Evolutionary conservation across 441 rosid species (phyloP).

Genomic region (Manihot esculenta): DNA sequence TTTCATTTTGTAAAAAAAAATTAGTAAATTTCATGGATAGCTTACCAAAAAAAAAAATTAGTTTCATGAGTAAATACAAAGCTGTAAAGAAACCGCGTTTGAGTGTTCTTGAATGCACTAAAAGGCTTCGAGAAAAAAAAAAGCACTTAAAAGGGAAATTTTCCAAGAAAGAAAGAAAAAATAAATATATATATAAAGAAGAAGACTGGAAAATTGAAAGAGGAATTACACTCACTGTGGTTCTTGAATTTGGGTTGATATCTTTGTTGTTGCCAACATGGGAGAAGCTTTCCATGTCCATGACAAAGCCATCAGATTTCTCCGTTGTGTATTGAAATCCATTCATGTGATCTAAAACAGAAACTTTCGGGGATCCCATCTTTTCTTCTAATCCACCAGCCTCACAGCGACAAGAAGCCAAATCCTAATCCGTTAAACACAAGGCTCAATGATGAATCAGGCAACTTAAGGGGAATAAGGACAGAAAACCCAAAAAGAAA

Average conservation of each 20-base stretch:
- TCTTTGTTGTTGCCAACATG: conserved; percentile 32
- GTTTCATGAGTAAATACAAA: too few species aligned
- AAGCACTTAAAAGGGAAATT: too few species aligned
- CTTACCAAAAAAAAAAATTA: too few species aligned
- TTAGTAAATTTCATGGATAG: too few species aligned
- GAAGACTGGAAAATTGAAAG: neutral
- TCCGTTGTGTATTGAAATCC: conserved; percentile 44
- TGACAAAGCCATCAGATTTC: conserved; percentile 56
- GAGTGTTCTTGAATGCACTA: neutral
- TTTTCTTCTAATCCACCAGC: conserved; percentile 23
- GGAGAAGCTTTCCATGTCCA: conserved; percentile 60
- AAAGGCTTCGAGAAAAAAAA: too few species aligned
- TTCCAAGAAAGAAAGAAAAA: neutral
- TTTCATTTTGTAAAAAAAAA: too few species aligned
- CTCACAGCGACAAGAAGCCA: conserved; percentile 20
- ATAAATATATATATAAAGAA: too few species aligned
- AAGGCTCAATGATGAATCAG: neutral
- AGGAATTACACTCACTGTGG: conserved; percentile 42
- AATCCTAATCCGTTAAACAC: conserved; percentile 20
- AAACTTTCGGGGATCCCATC: conserved; percentile 31
- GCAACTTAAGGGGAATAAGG: neutral
- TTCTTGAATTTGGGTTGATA: conserved; percentile 46
- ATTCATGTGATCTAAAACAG: conserved; percentile 43
- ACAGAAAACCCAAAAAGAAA: neutral
- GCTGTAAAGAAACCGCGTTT: neutral